Base-by-base conservation (phyloP, 225 moss, liverwort and hornwort genomes). In the Antitrichia curtipendula region DNA sequence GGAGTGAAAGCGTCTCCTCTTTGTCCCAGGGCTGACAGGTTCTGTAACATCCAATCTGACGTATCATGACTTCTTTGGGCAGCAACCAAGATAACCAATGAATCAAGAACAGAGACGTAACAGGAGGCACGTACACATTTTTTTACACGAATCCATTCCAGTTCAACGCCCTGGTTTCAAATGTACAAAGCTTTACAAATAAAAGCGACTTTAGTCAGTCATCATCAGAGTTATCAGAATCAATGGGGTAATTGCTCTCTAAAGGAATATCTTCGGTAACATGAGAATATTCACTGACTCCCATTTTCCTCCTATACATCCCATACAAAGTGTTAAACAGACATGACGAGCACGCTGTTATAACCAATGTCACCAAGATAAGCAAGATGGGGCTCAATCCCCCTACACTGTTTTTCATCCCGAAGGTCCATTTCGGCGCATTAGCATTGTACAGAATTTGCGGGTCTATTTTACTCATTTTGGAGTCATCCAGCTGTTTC, bases 401-500 rank as follows among this genome's bases (percentile, higher is more conserved):
- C 28, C 80, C 83, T 28, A 81, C 81, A 53, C 78, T 79, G 52
- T 83, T 68, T 73, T 89, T 91, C 82, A 86, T 82, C 90, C 94
- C 89, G 87, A 92, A 95, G 32, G 87, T 90, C 94, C 92, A 94
- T 59, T 89, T 90, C 59, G 91, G 90, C 38, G 88, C 90, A 70
- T 86, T 90, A 49, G 83, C 90, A 83, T 94, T 87, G 83, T 91
- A 95, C 52, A 98, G 91, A 70, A 93, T 47, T 85, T 95, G 96
- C n/a, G 84, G 81, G 74, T 98, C 95, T 82, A 92, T 82, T 88
- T 91, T 90, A 81, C 90, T 93, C 84, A 97, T 82, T 41, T 84
- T 71, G n/a, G 84, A 62, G 87, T 95, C 96, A 86, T 97, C 98
- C 75, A 98, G 88, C 58, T 95, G 93, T 86, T 97, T 98, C 98